Evolutionary conservation across 2,329 filamentous ascomycete genomes (phyloP), one percentile per base, ranked within the genome.

Genomic region (Scytalidium sp.): DNA sequence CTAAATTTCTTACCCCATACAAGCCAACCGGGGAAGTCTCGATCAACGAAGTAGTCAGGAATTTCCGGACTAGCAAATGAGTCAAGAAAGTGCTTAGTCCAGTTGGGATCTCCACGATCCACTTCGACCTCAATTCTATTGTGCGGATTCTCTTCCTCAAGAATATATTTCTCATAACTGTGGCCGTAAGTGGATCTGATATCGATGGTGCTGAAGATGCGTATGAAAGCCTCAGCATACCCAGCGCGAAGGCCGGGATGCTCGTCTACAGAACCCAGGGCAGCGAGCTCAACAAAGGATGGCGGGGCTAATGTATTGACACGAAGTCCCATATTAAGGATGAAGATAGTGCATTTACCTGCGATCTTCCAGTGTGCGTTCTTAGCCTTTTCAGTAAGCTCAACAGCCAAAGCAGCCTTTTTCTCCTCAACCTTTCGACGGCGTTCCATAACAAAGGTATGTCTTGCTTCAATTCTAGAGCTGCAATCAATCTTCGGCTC

Each of bases 331-430:
- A 97, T 79, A 52, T 94, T 96, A 50, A 93, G 84, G 3, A 96
- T 89, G 65, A 99, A 94, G 29, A 95, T 88, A 9, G 89, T 88
- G 50, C 92, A 96, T 22, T 93, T 81, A 45, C 85, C 90, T 5
- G 93, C 93, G 60, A 96, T 92, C 74, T 96, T 97, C 94, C 94
- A 99, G 64, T 99, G 95, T 1, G 91, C 90, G 3, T 81, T 81
- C 60, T 83, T 85, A 2, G 90, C 88, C 52, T 87, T 73, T 51
- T 87, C 81, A 3, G 92, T 87, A 25, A 99, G 76, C 65, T 97
- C 91, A 48, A 90, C 74, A 0, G 92, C 89, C 21, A 99, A 73
- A 3, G 82, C 80, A 0, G 84, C 76, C 71, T 99, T 99, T 71
- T 88, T 91, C 47, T 79, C 76, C 67, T 99, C 94, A 3, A 97